Evolutionary conservation across 2,329 filamentous ascomycete species (phyloP), one percentile per base, ranked within the genome.

Genomic region (Fusarium lateritium): DNA sequence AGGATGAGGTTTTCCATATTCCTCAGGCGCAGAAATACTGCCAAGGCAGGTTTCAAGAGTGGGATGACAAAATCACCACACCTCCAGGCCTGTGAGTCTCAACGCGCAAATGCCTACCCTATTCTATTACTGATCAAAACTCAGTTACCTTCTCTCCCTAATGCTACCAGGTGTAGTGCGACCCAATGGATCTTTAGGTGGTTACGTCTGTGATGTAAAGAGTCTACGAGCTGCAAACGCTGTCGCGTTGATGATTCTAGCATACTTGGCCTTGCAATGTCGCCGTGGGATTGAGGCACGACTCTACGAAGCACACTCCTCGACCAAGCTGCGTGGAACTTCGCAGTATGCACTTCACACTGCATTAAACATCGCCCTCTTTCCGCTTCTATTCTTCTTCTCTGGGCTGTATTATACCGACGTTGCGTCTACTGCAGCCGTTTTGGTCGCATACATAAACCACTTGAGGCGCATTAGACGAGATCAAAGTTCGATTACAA

Each of bases 51-150:
- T 97, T 91, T 82, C 77, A 79, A 14, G 85, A 93, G 57, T 99
- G 96, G 96, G 94, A 99, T 79, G 91, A 95, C 62, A 99, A 98
- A 78, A 96, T 99, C 76, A 99, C 96, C 1, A 99, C 96, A 2
- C 96, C 96, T 1, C 95, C 96, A 1, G 96, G 94, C 34, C 82
- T 99, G 82, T 94, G 84, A 77, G 84, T 74, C 36, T 15, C 14
- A 14, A 34, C 33, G 7, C 22, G 4, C 7, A 39, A 26, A 34
- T 28, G 17, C 13, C 6, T 43, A 4, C 3, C 24, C 10, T 46
- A 28, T 26, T 40, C 42, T 44, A 36, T 10, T 31, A 26, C 58
- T 72, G 26, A 75, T 38, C 8, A 22, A 39, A 19, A 7, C 3
- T 7, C 51, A 87, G 84, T 8, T 87, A 88, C 63, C 69, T 84